Evolutionary conservation across 1,284 basidiomycete species (phyloP), one percentile per base, ranked within the genome.

Genomic region (Microbotryum intermedium): DNA sequence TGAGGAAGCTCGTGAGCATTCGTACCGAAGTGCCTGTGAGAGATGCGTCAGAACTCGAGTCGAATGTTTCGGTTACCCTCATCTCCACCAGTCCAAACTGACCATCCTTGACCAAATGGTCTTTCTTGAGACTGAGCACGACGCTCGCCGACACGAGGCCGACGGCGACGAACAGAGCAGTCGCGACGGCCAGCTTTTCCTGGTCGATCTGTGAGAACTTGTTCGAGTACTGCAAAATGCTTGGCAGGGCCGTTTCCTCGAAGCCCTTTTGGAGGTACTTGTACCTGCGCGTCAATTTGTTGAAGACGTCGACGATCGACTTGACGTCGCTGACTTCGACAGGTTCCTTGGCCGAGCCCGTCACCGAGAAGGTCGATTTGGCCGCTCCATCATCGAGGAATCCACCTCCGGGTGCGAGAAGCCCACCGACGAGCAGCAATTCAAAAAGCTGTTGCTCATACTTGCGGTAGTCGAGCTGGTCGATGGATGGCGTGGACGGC

Each of bases 211-310:
- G 43, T 2, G 59, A 42, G 49, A 64, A 61, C 55, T 58, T 57
- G 62, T 60, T 60, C 4, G 43, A 29, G 58, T 95, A 95, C 74
- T 94, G 90, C 64, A 97, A 78, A 56, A 97, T 81, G 55, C 82
- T 83, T 4, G 89, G 88, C 34, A 97, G 80, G 60, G 89, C 83
- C 47, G 80, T 83, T 74, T 86, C 86, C 77, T 97, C 93, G 53
- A 97, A 84, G 48, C 92, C 90, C 75, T 87, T 90, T 78, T 97
- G 93, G 69, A 97, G 87, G 80, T 97, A 97, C 76, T 97, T 97
- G 82, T 95, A 97, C 77, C 89, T 86, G 77, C 93, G 83, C 79
- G 93, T 90, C 64, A 97, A 85, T 77, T 92, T 93, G 76, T 93
- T 91, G 70, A 97, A 80, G 42, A 93, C 90, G 66, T 93, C 90